Evolutionary conservation across 805 yeast species (phyloP), one percentile per base, ranked within the genome.

Genomic region (Monosporozyma aerobia): DNA sequence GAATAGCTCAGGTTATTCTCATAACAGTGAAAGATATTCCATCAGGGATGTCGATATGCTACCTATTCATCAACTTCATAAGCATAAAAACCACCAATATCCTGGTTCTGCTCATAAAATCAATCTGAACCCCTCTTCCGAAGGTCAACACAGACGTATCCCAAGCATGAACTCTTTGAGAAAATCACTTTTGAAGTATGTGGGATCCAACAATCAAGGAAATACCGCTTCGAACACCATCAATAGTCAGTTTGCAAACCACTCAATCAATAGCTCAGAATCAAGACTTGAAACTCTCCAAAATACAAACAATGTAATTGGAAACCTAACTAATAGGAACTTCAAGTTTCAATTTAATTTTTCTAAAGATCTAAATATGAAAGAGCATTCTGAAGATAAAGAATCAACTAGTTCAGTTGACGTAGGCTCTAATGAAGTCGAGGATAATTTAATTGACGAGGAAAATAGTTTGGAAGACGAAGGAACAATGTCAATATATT

Each of bases 401-500:
- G 8, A 14, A 13, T 35, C 39, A 14, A 29, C 50, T 27, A 16
- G 10, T 32, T 44, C 52, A 2, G 22, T 13, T 45, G 39, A 44
- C 3, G 7, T 39, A 10, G 6, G 43, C 22, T 44, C 22, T 10
- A 22, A 22, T 41, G 46, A 30, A 11, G 30, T 25, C 14, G 45
- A 43, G 5, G 51, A 47, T 41, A 33, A 44, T 22, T 23, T 13
- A 13, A 45, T 30, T n/a, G 35, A 37, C 7, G 43, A 40, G 3
- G 48, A 60, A 37, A 63, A 56, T 13, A 57, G 58, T 8, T 57
- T 67, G 5, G 88, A 82, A 60, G 87, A 83, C 63, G 87, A 83
- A 58, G 79, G 80, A 11, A 83, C 82, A 0, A 81, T 83, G 87
- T 81, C 87, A 0, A 64, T 82, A 23, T 82, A 82, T 59, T 77